Percentiles rank a stretch among this genome's conserved stretches.
Evolutionary conservation across 768 basidiomycete species (phyloP).

Genomic region (Russula brevipes): DNA sequence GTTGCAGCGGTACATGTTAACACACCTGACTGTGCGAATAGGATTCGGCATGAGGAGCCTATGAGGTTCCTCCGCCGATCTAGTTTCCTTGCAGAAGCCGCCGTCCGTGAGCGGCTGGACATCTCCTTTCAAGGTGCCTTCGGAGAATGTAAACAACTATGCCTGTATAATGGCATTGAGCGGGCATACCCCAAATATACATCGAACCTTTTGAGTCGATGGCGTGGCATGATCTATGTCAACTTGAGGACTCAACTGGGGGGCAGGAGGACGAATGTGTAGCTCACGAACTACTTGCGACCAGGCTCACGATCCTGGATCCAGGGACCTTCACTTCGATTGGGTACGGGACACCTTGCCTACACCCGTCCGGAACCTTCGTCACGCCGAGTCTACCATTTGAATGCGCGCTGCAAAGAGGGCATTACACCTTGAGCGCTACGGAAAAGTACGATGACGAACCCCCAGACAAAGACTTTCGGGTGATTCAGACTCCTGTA

Average conservation of each 20-base stretch:
- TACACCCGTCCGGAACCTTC: constrained; percentile 33
- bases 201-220: constrained; percentile 69
- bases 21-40: constrained; percentile 62
- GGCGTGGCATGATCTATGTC: constrained; percentile 76
- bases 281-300: constrained; percentile 77
- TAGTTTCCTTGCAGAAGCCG: constrained; percentile 52
- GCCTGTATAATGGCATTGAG: neutral
- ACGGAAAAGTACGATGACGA: constrained; percentile 19
- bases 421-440: neutral
- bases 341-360: constrained; percentile 57
- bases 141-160: neutral
- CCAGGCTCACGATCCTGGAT: constrained; percentile 61
- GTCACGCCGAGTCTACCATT: constrained; percentile 61
- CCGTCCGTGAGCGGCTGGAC: constrained; percentile 39
- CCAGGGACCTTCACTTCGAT: constrained; percentile 54
- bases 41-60: constrained; percentile 53
- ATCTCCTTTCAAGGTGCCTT: constrained; percentile 59
- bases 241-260: neutral
- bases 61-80: constrained; percentile 48
- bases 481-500: constrained; percentile 64
- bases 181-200: constrained; percentile 70
- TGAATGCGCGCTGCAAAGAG: constrained; percentile 46
- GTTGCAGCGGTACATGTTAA: neutral
- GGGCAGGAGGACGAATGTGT: neutral
- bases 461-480: constrained; percentile 58